A percentile compares a stretch with the other conserved stretches of the same genome.
Conservation (phyloP, 176 grass and related monocot genomes). For the Cocos nucifera region DNA sequence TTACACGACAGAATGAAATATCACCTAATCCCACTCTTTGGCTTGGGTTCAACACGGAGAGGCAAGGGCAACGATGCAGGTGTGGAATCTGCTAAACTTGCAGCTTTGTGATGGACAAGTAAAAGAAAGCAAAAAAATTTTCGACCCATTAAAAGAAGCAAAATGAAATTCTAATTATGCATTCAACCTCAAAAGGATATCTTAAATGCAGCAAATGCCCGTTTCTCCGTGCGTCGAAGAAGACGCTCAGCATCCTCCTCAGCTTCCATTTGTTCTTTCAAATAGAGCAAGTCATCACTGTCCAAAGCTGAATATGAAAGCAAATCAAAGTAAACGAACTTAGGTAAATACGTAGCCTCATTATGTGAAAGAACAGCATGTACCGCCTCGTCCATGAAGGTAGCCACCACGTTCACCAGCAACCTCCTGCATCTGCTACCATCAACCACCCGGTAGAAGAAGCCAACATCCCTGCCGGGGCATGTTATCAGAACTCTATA, state of each 20-base stretch:
- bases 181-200: slow-evolving; percentile 57
- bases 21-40: slow-evolving; percentile 87
- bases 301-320: slow-evolving; percentile 60
- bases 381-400: slow-evolving; percentile 96
- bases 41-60: slow-evolving; percentile 83
- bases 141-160: background rate
- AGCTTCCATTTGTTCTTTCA: slow-evolving; percentile 99
- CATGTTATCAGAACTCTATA: slow-evolving; percentile 84
- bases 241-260: slow-evolving; percentile 96
- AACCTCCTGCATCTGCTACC: slow-evolving; percentile 97
- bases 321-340: slow-evolving; percentile 10
- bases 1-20: background rate
- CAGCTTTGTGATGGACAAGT: slow-evolving; percentile 67
- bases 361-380: slow-evolving; percentile 22
- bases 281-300: slow-evolving; percentile 95
- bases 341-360: slow-evolving; percentile 1
- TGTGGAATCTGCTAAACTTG: slow-evolving; percentile 65
- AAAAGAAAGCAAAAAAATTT: slow-evolving; percentile 29
- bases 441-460: slow-evolving; percentile 48
- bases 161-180: background rate
- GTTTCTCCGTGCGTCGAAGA: slow-evolving; percentile 79
- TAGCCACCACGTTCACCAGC: slow-evolving; percentile 97
- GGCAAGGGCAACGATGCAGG: slow-evolving; percentile 49
- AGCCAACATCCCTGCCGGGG: slow-evolving; percentile 91
- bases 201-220: slow-evolving; percentile 96